phyloP scores from a whole-genome alignment of 2,329 filamentous ascomycete genomes.

The Stagonosporopsis vannaccii region DNA sequence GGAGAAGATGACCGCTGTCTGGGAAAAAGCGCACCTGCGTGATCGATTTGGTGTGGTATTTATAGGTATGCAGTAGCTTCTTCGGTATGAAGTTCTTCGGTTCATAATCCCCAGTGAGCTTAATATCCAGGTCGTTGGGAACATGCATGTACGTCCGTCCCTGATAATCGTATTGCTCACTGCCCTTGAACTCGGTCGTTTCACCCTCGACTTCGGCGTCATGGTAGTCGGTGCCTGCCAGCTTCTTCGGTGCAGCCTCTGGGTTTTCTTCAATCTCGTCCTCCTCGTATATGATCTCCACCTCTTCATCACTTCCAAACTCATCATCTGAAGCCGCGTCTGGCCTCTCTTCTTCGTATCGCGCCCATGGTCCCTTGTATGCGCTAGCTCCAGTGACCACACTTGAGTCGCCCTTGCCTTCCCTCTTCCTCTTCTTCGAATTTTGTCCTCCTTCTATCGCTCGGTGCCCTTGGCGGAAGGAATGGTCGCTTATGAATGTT shows the following conservation, averaged over 20 bases:
- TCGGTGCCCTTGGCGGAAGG: conserved; percentile 86
- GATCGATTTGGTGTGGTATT: conserved; percentile 81
- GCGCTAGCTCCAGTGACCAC: conserved; percentile 86
- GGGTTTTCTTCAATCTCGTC: conserved; percentile 70
- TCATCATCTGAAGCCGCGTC: conserved; percentile 68
- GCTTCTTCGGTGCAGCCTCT: conserved; percentile 65
- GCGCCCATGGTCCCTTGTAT: conserved; percentile 95
- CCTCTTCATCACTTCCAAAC: conserved; percentile 71
- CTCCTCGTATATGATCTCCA: conserved; percentile 76
- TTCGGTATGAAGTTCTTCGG: conserved; percentile 92
- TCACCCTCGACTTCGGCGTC: conserved; percentile 63
- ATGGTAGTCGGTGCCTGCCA: conserved; percentile 62
- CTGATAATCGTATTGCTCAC: conserved; percentile 86
- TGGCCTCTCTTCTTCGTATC: conserved; percentile 78
- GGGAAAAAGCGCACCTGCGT: conserved; percentile 93
- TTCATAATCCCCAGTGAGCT: conserved; percentile 77
- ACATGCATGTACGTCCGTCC: conserved; percentile 98
- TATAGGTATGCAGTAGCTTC: conserved; percentile 91
- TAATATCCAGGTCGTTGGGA: conserved; percentile 65
- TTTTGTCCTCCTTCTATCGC: conserved; percentile 70
- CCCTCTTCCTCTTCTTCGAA: conserved; percentile 79
- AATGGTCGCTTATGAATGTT: conserved; percentile 86
- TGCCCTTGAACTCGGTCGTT: conserved; percentile 86
- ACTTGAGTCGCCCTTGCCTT: conserved; percentile 83
- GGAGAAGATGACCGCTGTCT: conserved; percentile 80